Conservation (phyloP, 202 grass and related monocot species). For the Eragrostis tef region DNA sequence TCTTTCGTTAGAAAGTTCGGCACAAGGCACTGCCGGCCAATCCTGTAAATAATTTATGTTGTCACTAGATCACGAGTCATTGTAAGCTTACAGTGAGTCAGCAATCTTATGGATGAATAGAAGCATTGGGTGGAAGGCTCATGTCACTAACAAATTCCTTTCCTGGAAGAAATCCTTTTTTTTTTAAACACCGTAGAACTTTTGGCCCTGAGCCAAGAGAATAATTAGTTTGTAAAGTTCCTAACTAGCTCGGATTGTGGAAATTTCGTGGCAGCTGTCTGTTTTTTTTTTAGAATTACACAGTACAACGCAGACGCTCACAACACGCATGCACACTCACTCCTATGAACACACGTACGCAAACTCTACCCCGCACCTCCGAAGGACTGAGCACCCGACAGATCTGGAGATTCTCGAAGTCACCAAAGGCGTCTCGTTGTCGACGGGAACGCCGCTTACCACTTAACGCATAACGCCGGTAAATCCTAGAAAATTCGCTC, state of each 20-base stretch:
- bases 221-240: background rate
- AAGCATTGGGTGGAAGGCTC: constrained; percentile 45
- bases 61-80: constrained; percentile 36
- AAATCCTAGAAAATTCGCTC: too few relatives aligned
- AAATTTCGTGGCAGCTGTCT: constrained; percentile 17
- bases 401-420: too few relatives aligned
- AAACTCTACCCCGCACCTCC: too few relatives aligned
- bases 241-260: constrained; percentile 12
- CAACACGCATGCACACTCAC: too few relatives aligned
- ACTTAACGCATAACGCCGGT: too few relatives aligned
- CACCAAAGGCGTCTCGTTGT: too few relatives aligned
- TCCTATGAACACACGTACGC: too few relatives aligned
- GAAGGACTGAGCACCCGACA: too few relatives aligned
- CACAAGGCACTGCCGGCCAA: background rate
- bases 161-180: constrained; percentile 18
- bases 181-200: background rate
- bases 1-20: constrained; percentile 10
- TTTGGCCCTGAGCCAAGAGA: background rate
- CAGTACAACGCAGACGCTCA: too few relatives aligned
- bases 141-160: constrained; percentile 35
- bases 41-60: constrained; percentile 18
- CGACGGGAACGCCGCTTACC: too few relatives aligned
- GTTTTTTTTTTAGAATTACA: too few relatives aligned
- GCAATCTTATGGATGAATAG: constrained; percentile 7
- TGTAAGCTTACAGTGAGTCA: constrained; percentile 32